Evolutionary conservation across 1,284 basidiomycete species (phyloP), one percentile per base, ranked within the genome.

Genomic region (Tausonia pullulans): DNA sequence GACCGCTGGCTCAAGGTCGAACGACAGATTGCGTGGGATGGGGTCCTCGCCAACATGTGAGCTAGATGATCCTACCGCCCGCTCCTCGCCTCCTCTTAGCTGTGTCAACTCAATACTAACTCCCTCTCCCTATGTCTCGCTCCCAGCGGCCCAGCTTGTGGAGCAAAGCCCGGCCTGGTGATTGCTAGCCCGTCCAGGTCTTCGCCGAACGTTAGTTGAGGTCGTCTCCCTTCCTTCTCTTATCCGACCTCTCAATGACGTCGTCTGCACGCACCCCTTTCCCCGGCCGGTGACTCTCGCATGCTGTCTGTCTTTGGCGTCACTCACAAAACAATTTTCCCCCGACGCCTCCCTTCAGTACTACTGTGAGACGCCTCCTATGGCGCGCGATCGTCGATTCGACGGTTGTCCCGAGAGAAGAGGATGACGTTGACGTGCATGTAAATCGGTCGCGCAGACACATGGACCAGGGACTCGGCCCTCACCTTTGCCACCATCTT

Each of bases 381-480:
- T 62, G 40, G 27, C 49, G 43, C 45, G 7, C 5, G 7, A 41
- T 14, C 40, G n/a, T 58, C 39, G 27, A 27, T 54, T 40, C 27
- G 27, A 10, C 3, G 48, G n/a, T 40, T 27, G 41, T 11, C 57
- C 52, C 14, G 14, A 11, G 55, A 44, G 49, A 39, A 44, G 13
- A 27, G 46, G 16, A 44, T 45, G 60, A 54, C 14, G 9, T 2
- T 11, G 43, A 68, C 75, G 75, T 79, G 27, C 27, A 27, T 27
- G 27, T 27, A 27, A 27, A 27, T 27, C 27, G 27, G 27, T 27
- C 27, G 27, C 27, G 27, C 27, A 27, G 27, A 76, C 69, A 77
- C 79, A 16, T 80, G 79, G 79, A 79, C 78, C 0, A 70, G 79
- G 57, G 78, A 79, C 64, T 71, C 74, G 0, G 77, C 78, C 3